Evolutionary conservation across 768 basidiomycete genomes (phyloP).

Genomic region (Tricholoma terreum): DNA sequence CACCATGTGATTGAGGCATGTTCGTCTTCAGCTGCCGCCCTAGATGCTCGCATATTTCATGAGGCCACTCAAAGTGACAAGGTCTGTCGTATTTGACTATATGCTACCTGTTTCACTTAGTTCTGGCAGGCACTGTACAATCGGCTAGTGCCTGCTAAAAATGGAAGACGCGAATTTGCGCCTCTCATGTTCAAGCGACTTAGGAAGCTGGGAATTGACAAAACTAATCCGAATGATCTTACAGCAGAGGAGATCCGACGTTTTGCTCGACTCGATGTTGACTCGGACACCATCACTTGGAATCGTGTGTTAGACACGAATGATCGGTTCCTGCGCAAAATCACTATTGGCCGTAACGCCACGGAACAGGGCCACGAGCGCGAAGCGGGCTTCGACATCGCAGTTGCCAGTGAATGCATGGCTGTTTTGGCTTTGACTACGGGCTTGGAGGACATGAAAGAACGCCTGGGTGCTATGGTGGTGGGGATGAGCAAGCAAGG

Average conservation of each 20-base stretch:
- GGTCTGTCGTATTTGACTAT: slow-evolving; percentile 29
- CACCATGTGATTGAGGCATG: slow-evolving; percentile 5
- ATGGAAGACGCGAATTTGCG: slow-evolving; percentile 92
- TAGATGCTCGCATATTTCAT: slow-evolving; percentile 97
- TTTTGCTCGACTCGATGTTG: slow-evolving; percentile 91
- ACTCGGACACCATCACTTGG: slow-evolving; percentile 92
- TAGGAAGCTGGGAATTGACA: slow-evolving; percentile 91
- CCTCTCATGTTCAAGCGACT: slow-evolving; percentile 96
- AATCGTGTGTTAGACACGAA: slow-evolving; percentile 96
- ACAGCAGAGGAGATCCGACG: slow-evolving; percentile 88
- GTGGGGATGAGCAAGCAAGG: slow-evolving; percentile 91
- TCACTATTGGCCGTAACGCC: slow-evolving; percentile 85
- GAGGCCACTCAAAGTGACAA: slow-evolving; percentile 96
- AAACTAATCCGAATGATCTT: slow-evolving; percentile 88
- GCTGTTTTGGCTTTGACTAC: slow-evolving; percentile 93
- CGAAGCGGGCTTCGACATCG: slow-evolving; percentile 92
- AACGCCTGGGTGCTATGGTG: slow-evolving; percentile 93
- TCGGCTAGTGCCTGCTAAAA: slow-evolving; percentile 89
- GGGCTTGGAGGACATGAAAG: slow-evolving; percentile 85
- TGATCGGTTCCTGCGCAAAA: slow-evolving; percentile 93
- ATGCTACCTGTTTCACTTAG: not conserved
- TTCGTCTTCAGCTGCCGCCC: slow-evolving; percentile 70
- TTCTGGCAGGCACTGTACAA: slow-evolving; percentile 68
- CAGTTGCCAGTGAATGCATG: slow-evolving; percentile 98
- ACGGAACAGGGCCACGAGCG: slow-evolving; percentile 91